Conservation (phyloP, 1,139 yeast species). For the Scheffersomyces insectosa region DNA sequence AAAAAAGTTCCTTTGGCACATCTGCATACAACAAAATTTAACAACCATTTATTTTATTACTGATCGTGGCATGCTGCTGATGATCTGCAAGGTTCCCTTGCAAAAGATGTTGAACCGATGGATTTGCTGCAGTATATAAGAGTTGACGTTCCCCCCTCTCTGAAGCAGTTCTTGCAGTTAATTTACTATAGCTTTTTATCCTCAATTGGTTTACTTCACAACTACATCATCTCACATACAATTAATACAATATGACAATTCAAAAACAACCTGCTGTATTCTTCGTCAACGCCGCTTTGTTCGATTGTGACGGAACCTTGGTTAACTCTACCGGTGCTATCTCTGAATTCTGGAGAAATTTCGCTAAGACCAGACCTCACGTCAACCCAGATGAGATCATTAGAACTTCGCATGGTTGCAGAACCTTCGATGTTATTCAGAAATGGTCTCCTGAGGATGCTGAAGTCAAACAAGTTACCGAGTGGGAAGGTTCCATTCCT, state of each 20-base stretch:
- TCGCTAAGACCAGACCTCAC: conserved; percentile 68
- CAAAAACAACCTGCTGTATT: conserved; percentile 48
- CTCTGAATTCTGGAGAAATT: conserved; percentile 77
- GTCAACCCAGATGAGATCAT: conserved; percentile 71
- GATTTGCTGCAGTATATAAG: not conserved
- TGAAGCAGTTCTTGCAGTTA: too few species aligned
- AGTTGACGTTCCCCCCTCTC: not conserved
- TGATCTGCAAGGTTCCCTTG: too few species aligned
- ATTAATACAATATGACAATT: conserved; percentile 19
- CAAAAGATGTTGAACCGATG: too few species aligned
- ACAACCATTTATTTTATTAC: too few species aligned
- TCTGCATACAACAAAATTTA: too few species aligned
- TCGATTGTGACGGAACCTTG: conserved; percentile 85
- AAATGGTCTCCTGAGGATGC: conserved; percentile 78
- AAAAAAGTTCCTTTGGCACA: too few species aligned
- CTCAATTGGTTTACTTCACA: not conserved
- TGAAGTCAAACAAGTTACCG: conserved; percentile 62
- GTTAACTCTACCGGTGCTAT: conserved; percentile 82
- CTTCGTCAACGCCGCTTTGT: conserved; percentile 54
- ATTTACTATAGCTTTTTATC: not conserved
- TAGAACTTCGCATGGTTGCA: conserved; percentile 77
- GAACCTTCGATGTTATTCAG: conserved; percentile 76
- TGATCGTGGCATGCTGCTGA: too few species aligned
- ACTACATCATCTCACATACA: not conserved
- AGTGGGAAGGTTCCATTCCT: conserved; percentile 71